These are phyloP conservation scores for Panicum hallii DNA, from an alignment of 202 grass and related monocot species.

Conservation along the genomic window DNA sequence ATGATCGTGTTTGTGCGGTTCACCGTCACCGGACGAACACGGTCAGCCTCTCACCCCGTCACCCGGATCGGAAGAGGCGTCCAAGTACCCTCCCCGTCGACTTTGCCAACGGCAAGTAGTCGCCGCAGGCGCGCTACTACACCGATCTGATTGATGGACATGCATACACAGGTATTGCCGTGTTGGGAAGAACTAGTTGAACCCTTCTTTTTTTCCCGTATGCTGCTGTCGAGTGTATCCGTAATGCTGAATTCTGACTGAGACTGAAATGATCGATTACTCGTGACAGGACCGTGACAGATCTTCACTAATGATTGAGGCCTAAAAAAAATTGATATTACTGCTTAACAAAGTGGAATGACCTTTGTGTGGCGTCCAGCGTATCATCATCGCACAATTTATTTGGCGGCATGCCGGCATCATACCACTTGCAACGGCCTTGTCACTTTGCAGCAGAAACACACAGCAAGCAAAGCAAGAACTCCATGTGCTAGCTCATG, in stretches of 20 bases:
- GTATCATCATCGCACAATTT: not conserved
- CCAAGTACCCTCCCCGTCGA: no score
- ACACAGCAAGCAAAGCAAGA: not conserved
- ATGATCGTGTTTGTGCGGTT: no score
- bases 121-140: conserved; percentile 19
- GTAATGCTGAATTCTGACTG: not conserved
- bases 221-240: not conserved
- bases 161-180: not conserved
- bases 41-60: no score
- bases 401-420: not conserved
- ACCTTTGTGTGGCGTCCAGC: not conserved
- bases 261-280: not conserved
- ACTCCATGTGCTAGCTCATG: not conserved
- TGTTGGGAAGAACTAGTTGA: not conserved
- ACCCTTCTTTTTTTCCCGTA: not conserved
- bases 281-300: not conserved
- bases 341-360: not conserved
- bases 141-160: not conserved
- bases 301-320: not conserved
- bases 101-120: no score
- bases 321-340: not conserved
- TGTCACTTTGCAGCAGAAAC: not conserved
- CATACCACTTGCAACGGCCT: not conserved
- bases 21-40: no score
- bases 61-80: no score